phyloP scores from a whole-genome alignment of 108 stramenopile species.

The Pseudonitzschia multistriata region DNA sequence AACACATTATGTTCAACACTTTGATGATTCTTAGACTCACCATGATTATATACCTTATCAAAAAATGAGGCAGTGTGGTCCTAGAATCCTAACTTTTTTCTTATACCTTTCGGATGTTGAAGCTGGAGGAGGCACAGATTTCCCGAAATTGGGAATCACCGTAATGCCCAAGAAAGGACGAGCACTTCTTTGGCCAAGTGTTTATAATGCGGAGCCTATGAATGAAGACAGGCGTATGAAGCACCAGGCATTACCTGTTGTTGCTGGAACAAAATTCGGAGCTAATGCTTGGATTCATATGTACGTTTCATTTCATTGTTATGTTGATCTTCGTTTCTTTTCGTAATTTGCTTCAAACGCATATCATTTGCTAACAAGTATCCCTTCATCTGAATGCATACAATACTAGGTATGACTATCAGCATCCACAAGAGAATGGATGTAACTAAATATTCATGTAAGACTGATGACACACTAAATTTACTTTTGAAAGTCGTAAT shows the following conservation, averaged over 20 bases:
- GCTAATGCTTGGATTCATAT: conserved; percentile 86
- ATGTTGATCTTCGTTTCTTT: neutral
- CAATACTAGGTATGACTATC: conserved; percentile 6
- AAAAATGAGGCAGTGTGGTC: conserved; percentile 18
- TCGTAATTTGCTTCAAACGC: neutral
- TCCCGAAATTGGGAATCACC: conserved; percentile 31
- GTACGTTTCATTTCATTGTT: conserved; percentile 19
- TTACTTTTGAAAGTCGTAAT: no score
- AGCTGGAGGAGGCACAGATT: conserved; percentile 48
- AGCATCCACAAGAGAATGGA: conserved; percentile 9
- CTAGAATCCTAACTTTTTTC: conserved; percentile 75
- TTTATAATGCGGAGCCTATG: conserved; percentile 51
- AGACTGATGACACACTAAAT: no score
- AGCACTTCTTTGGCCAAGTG: conserved; percentile 80
- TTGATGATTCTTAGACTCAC: conserved; percentile 57
- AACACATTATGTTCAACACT: conserved; percentile 13
- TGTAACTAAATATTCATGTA: conserved; percentile 16
- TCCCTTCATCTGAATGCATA: neutral
- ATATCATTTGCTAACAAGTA: neutral
- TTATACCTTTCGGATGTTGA: conserved; percentile 74
- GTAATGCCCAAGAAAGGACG: conserved; percentile 68
- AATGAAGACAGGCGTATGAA: conserved; percentile 35
- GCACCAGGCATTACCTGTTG: conserved; percentile 73
- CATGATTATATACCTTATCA: conserved; percentile 47
- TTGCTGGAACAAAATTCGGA: conserved; percentile 64